Evolutionary conservation across 306 rosid genomes (phyloP).

Genomic region (Medicago arabica): DNA sequence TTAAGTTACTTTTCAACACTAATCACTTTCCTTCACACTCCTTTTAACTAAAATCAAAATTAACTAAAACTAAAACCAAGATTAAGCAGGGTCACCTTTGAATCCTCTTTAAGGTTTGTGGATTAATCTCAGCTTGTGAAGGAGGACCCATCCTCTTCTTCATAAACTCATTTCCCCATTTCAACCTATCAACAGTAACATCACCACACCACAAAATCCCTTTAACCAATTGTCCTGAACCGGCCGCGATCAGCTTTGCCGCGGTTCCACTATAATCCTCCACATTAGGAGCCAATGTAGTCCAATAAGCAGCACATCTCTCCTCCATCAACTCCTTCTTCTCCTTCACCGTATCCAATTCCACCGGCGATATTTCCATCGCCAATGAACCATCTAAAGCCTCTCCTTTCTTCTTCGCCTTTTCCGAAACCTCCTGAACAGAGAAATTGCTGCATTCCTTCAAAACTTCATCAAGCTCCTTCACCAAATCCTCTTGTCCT

Average conservation of each 20-base stretch:
- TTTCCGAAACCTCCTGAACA: slow-evolving; percentile 67
- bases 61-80: neutral
- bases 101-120: slow-evolving; percentile 74
- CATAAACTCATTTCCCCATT: slow-evolving; percentile 81
- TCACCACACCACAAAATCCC: slow-evolving; percentile 98
- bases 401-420: slow-evolving; percentile 67
- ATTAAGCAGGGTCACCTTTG: slow-evolving; percentile 52
- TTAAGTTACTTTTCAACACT: neutral
- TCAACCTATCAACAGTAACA: slow-evolving; percentile 87
- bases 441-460: slow-evolving; percentile 63
- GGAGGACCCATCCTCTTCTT: slow-evolving; percentile 63
- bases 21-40: neutral
- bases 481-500: slow-evolving; percentile 71
- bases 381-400: slow-evolving; percentile 71
- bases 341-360: slow-evolving; percentile 58
- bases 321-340: slow-evolving; percentile 76
- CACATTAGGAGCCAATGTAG: slow-evolving; percentile 96
- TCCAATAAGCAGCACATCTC: slow-evolving; percentile 82
- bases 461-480: slow-evolving; percentile 68
- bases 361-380: slow-evolving; percentile 63
- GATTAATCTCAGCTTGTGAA: slow-evolving; percentile 59
- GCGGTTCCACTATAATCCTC: slow-evolving; percentile 80
- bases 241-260: slow-evolving; percentile 71
- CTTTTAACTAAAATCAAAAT: neutral
- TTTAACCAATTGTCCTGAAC: slow-evolving; percentile 76